Evolutionary conservation across 768 basidiomycete genomes (phyloP), one percentile per base, ranked within the genome.

Genomic region (Clathrus columnatus): DNA sequence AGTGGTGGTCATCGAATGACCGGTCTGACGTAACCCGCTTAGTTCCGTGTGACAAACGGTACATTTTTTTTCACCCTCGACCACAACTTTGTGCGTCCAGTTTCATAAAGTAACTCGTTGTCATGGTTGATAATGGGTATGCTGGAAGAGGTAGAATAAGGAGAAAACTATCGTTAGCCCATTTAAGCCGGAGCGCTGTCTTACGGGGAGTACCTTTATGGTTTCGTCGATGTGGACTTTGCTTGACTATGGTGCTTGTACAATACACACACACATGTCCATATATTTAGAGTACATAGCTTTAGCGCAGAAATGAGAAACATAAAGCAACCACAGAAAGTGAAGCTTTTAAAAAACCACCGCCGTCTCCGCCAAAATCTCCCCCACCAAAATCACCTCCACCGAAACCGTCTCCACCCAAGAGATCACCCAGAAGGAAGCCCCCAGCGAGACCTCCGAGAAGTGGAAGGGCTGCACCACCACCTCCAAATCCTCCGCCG

Each of bases 391-490:
- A 67, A 1, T 70, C 75, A n/a, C 71, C 74, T 8, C 68, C 61
- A 1, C 43, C 61, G 10, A n/a, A n/a, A 5, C 36, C 36, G 36
- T 45, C 60, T n/a, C 60, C 59, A 1, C 51, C 68, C 3, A 80
- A 28, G 21, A 73, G 60, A 48, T 74, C 75, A 2, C 77, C 80
- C 7, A 81, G 64, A 7, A 81, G 61, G 28, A 81, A 60, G 4
- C 78, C 80, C 2, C 79, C 80, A 10, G 72, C 75, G 44, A 80
- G 60, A 10, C 76, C 75, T 2, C 75, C 78, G 18, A 74, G 59
- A 16, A 79, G 58, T 0, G 75, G 73, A 27, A 75, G 48, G 0
- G 65, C 74, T 68, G 73, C 67, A 17, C 62, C 60, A n/a, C 69
- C 70, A 18, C 64, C 64, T 26, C 62, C 60, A 41, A 59, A 55